Evolutionary conservation across 2,329 filamentous ascomycete genomes (phyloP), one percentile per base, ranked within the genome.

Genomic region (Tolypocladium inflatum): DNA sequence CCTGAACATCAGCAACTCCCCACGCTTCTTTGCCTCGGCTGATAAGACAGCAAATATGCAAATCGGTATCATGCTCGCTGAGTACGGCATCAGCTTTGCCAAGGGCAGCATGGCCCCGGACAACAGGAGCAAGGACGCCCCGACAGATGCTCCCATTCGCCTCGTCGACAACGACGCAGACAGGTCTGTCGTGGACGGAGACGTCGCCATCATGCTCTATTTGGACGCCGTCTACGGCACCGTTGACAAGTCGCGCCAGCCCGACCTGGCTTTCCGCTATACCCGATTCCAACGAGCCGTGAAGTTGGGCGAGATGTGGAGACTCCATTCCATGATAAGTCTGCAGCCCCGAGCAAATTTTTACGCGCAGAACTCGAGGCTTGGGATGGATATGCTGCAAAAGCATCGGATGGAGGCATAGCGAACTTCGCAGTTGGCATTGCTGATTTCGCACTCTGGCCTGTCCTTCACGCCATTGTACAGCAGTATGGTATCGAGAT

Each of bases 1-100:
- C 6, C 73, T 94, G 58, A 87, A 94, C 66, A 80, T 87, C 66
- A 78, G 74, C 59, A 71, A 67, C 38, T 73, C 79, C 26, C 76
- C 80, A 30, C 71, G 81, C 21, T 71, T 85, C 53, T 84, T 81
- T 64, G 63, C 75, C 4, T 79, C 78, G 2, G 65, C 69, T 1
- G 80, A 85, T 58, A 35, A 64, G 0, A 64, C 81, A 5, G 71
- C 74, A 7, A 82, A 85, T 57, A 67, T 75, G 67, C 73, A 79
- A 2, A 71, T 86, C 2, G 71, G 72, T 60, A 62, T 84, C 11
- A 78, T 81, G 71, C 68, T 84, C 35, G 73, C 75, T 0, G 78
- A 81, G 61, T 69, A 76, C 19, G 76, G 74, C 9, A 70, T 83
- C 17, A 68, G 65, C 6, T 80, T 75, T 61, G 77, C 78, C 41